These are phyloP conservation scores for Spergularia bocconei DNA, from an alignment of 148 eudicot genomes.

Conservation along the genomic window DNA sequence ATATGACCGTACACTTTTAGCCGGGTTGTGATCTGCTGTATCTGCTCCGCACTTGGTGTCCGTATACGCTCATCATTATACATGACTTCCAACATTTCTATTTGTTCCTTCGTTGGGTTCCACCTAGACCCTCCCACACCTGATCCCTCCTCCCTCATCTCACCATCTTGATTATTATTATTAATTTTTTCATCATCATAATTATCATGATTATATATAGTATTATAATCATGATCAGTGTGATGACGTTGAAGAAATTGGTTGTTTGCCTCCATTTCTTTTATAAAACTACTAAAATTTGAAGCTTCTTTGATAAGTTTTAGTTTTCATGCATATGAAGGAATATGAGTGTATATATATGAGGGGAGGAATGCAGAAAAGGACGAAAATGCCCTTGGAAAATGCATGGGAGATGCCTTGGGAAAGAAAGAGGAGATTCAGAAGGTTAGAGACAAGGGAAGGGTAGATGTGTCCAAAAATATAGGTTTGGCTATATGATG, in stretches of 20 bases:
- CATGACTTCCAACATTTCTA: slow-evolving; percentile 58
- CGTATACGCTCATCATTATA: slow-evolving; percentile 61
- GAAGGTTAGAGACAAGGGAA: slow-evolving; percentile 6
- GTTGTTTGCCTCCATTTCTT: slow-evolving; percentile 16
- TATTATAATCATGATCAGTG: not conserved
- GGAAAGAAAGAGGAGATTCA: slow-evolving; percentile 33
- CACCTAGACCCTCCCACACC: slow-evolving; percentile 52
- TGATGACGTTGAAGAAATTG: not conserved
- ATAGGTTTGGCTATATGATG: slow-evolving; percentile 26
- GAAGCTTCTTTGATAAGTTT: not conserved
- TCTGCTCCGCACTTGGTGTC: slow-evolving; percentile 80
- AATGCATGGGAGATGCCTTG: slow-evolving; percentile 28
- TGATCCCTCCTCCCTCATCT: slow-evolving; percentile 18
- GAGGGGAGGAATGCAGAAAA: slow-evolving; percentile 20
- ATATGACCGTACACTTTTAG: slow-evolving; percentile 63
- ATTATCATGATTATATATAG: not conserved
- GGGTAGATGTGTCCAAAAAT: slow-evolving; percentile 27
- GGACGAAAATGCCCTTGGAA: slow-evolving; percentile 36
- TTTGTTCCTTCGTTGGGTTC: slow-evolving; percentile 90
- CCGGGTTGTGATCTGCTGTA: slow-evolving; percentile 63
- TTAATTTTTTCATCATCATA: not conserved
- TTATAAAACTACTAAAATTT: not conserved
- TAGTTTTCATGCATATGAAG: not conserved
- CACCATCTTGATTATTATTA: not conserved
- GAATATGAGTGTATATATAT: not conserved